phyloP scores from a whole-genome alignment of 169 alveolate genomes.

The Amoebophrya sp. region DNA sequence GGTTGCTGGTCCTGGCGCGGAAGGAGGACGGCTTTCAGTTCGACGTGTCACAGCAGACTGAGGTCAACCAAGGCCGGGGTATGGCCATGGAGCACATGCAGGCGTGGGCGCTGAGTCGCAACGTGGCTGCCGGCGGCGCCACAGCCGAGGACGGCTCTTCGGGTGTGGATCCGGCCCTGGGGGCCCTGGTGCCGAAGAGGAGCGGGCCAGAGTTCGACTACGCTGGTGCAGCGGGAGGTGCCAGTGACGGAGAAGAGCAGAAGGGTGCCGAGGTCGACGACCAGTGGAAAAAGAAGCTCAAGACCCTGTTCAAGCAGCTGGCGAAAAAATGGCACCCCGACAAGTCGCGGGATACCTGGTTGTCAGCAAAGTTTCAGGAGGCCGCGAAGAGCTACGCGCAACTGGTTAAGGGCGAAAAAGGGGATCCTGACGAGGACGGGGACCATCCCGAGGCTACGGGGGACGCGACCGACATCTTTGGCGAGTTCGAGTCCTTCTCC shows the following conservation, averaged over 20 bases:
- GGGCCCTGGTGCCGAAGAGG: not conserved
- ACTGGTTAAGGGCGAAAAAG: not conserved
- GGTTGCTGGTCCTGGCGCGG: not conserved
- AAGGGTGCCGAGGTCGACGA: conserved; percentile 24
- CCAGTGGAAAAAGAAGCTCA: not conserved
- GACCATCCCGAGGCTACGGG: not conserved
- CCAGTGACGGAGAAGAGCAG: too few relatives aligned
- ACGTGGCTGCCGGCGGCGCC: not conserved
- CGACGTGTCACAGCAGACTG: not conserved
- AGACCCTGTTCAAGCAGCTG: not conserved
- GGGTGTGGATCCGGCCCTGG: not conserved
- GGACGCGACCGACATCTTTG: not conserved
- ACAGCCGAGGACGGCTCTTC: too few relatives aligned
- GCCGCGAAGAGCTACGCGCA: not conserved
- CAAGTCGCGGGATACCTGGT: conserved; percentile 11
- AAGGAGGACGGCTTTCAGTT: not conserved
- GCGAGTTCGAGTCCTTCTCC: too few relatives aligned
- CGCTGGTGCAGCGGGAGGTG: too few relatives aligned
- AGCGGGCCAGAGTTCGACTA: too few relatives aligned
- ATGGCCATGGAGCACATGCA: not conserved
- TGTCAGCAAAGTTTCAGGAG: not conserved
- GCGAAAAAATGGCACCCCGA: conserved; percentile 17
- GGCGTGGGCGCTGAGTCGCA: not conserved
- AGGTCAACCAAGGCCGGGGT: not conserved
- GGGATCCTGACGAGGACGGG: not conserved